These are phyloP conservation scores for Cladorrhinum samala DNA, from an alignment of 495 filamentous ascomycete genomes.

Conservation along the genomic window DNA sequence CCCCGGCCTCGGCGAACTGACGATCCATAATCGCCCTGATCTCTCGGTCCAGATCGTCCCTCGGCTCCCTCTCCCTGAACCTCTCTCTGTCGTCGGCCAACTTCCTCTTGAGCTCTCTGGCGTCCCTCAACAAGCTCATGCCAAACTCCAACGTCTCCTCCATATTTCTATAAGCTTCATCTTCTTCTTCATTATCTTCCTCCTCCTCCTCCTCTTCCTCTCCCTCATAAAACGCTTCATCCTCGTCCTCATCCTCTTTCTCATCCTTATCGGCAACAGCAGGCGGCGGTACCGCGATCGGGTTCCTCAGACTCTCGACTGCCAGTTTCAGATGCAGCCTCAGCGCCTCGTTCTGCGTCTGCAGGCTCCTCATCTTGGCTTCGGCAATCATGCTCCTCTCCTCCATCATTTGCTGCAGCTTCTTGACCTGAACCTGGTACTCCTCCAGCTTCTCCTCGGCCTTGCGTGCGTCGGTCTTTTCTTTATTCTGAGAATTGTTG, in stretches of 20 bases:
- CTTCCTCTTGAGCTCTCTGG: not conserved
- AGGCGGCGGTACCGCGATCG: slow-evolving; percentile 53
- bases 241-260: slow-evolving; percentile 25
- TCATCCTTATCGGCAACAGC: slow-evolving; percentile 23
- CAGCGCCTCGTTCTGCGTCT: slow-evolving; percentile 84
- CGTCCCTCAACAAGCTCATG: not conserved
- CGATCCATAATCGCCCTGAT: not conserved
- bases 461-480: slow-evolving; percentile 40
- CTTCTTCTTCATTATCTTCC: slow-evolving; percentile 14
- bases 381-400: slow-evolving; percentile 82
- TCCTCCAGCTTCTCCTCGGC: slow-evolving; percentile 77
- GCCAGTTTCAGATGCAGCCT: slow-evolving; percentile 79
- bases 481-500: slow-evolving; percentile 44
- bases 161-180: slow-evolving; percentile 10
- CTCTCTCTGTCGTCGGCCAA: slow-evolving; percentile 35
- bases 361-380: slow-evolving; percentile 78
- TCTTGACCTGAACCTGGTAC: slow-evolving; percentile 79
- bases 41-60: not conserved
- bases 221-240: slow-evolving; percentile 3
- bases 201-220: slow-evolving; percentile 10
- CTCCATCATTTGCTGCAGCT: slow-evolving; percentile 91
- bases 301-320: slow-evolving; percentile 80
- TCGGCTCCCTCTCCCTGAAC: slow-evolving; percentile 29
- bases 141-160: slow-evolving; percentile 27
- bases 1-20: not conserved